Evolutionary conservation across 768 basidiomycete genomes (phyloP), one percentile per base, ranked within the genome.

Genomic region (Hericium erinaceus): DNA sequence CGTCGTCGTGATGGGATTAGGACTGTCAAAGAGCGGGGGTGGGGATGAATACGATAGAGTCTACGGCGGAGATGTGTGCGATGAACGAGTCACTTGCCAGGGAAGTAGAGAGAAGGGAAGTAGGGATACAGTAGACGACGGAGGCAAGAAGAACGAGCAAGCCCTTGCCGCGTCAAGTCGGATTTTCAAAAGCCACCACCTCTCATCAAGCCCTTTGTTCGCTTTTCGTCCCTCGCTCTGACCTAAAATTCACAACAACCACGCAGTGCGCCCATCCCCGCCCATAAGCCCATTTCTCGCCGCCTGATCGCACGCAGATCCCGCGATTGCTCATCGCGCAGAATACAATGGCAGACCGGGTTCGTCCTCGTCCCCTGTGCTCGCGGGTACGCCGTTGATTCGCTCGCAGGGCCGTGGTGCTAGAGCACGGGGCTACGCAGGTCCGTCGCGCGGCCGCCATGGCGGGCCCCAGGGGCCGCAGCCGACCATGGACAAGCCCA

Each of bases 401-500:
- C 73, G 71, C 64, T 72, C 62, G 59, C 70, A 89, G 87, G 80
- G 75, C 68, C 85, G 87, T 71, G 81, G 82, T 69, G 71, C 75
- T 58, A 73, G 80, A 68, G 79, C 80, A 39, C 67, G 73, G 33
- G 72, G 81, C 41, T 73, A 75, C 15, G 69, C 75, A 39, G 71
- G 72, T 59, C 70, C 75, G 38, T 12, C 28, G 50, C 72, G 77
- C 37, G 77, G 78, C 24, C 77, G 85, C 58, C 77, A 80, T 41
- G 76, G 75, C 18, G 77, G 77, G 12, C 75, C 74, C 6, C 72
- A 73, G 39, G 79, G 77, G 28, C 67, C 77, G 16, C 75, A 74
- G 54, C 75, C 78, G 37, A 69, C 78, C 11, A 74, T 81, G 67
- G 81, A 92, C 64, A 92, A 89, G 68, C 90, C 89, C 48, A 90